Evolutionary conservation across 23 red algal genomes (phyloP).

Genomic region (Gracilaria domingensis): DNA sequence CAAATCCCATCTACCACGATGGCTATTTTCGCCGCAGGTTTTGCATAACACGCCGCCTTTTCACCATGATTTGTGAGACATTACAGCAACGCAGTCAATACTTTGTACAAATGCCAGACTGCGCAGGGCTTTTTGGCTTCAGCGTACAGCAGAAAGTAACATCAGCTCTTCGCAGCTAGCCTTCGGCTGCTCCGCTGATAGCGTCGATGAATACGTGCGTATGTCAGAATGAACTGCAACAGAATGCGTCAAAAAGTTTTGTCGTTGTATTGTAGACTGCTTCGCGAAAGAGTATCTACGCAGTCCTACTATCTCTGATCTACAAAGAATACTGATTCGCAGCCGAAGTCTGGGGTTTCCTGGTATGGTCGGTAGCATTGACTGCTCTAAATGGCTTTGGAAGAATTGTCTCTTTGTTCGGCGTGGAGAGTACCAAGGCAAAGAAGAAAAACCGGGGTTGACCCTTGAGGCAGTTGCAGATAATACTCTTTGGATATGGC

Average conservation of each 20-base stretch:
- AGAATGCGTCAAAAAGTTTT: constrained; percentile 18
- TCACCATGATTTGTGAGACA: background rate
- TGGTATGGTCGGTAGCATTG: constrained; percentile 48
- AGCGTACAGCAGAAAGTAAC: background rate
- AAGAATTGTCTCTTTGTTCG: constrained; percentile 27
- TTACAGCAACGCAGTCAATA: background rate
- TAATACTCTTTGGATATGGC: constrained; percentile 65
- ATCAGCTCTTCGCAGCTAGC: constrained; percentile 38
- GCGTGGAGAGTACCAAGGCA: constrained; percentile 54
- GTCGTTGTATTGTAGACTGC: background rate
- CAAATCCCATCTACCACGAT: background rate
- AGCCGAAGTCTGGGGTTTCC: constrained; percentile 32
- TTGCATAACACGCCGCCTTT: background rate
- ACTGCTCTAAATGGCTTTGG: constrained; percentile 65
- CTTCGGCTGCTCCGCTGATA: constrained; percentile 31
- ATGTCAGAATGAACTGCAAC: constrained; percentile 15
- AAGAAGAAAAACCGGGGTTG: constrained; percentile 28
- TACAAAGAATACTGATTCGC: background rate
- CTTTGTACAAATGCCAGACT: background rate
- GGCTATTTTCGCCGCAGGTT: background rate
- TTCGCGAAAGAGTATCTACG: constrained; percentile 47
- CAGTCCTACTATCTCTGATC: background rate
- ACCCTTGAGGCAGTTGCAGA: constrained; percentile 53
- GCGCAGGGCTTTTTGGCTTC: background rate
- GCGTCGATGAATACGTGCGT: constrained; percentile 26